Percentiles rank a stretch among this genome's conserved stretches.
Evolutionary conservation across 768 basidiomycete species (phyloP).

Genomic region (Leccinum subgranulosum): DNA sequence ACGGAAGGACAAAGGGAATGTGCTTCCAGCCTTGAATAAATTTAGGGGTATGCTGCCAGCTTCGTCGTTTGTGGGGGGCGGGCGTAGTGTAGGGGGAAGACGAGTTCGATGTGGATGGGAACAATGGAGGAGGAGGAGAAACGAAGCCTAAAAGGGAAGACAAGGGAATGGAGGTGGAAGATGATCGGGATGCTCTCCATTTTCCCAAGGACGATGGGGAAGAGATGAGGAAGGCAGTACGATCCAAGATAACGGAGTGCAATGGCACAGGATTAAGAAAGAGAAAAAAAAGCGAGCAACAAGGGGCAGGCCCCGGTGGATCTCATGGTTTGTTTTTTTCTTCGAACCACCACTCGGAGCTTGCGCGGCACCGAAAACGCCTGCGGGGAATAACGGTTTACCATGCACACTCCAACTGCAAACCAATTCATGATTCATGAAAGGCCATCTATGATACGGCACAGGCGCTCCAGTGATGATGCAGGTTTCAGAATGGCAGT

Average conservation of each 20-base stretch:
- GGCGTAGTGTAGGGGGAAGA: conserved; percentile 24
- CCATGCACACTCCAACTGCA: not conserved
- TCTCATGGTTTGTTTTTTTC: not conserved
- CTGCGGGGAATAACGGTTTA: not conserved
- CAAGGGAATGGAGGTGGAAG: conserved; percentile 69
- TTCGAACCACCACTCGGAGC: not conserved
- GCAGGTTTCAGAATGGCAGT: not conserved
- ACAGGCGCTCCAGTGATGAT: not conserved
- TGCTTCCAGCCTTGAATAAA: conserved; percentile 62
- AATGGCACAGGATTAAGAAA: conserved; percentile 16
- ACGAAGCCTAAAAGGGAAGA: conserved; percentile 37
- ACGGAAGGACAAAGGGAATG: conserved; percentile 69
- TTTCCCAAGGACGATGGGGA: conserved; percentile 80
- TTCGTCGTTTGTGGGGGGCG: conserved; percentile 32
- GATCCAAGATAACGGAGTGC: conserved; percentile 75
- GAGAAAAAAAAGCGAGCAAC: too few species aligned
- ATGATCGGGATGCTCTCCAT: conserved; percentile 67
- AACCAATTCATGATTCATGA: not conserved
- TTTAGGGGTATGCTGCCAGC: conserved; percentile 69
- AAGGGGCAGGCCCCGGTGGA: conserved; percentile 5
- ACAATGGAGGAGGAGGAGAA: conserved; percentile 9
- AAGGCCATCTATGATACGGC: not conserved
- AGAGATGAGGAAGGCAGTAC: conserved; percentile 71
- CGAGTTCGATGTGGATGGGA: conserved; percentile 10
- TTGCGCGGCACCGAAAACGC: not conserved